Conservation (phyloP, 2,329 filamentous ascomycete species). For the Periglandula ipomoeae region DNA sequence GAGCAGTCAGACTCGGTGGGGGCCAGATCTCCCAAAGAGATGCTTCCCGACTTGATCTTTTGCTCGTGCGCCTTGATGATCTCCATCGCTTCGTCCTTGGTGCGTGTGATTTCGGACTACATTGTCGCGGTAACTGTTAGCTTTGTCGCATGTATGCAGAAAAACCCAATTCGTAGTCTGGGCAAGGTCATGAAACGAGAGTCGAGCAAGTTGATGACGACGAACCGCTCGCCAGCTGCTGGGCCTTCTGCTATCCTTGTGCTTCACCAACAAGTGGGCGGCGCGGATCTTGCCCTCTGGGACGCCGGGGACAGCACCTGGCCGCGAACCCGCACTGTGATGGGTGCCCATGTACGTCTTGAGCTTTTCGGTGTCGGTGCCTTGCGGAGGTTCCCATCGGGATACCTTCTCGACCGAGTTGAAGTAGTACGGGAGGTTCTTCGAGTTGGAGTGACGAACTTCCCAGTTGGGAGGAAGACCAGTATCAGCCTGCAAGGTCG, state of each 20-base stretch:
- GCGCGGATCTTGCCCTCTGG: slow-evolving; percentile 81
- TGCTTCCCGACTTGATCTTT: slow-evolving; percentile 62
- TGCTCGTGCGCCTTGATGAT: slow-evolving; percentile 70
- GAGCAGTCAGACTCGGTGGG: slow-evolving; percentile 89
- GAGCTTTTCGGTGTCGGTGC: slow-evolving; percentile 83
- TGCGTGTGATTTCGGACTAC: slow-evolving; percentile 70
- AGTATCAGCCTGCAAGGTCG: slow-evolving; percentile 50
- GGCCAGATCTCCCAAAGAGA: slow-evolving; percentile 72
- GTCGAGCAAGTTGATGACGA: too few species aligned
- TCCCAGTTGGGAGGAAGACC: slow-evolving; percentile 87
- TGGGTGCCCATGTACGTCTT: slow-evolving; percentile 89
- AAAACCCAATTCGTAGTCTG: background rate
- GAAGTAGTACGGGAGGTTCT: slow-evolving; percentile 99
- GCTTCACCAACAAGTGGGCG: slow-evolving; percentile 90
- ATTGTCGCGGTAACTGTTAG: background rate
- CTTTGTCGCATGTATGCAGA: too few species aligned
- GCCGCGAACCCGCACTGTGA: slow-evolving; percentile 52
- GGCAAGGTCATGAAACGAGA: too few species aligned
- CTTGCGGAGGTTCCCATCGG: slow-evolving; percentile 85
- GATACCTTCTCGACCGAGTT: slow-evolving; percentile 79
- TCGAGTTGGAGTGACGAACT: slow-evolving; percentile 95
- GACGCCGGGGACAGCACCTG: slow-evolving; percentile 29
- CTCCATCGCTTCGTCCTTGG: slow-evolving; percentile 74
- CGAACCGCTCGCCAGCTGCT: slow-evolving; percentile 79
- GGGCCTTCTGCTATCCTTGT: slow-evolving; percentile 76